These are phyloP conservation scores for Rhodamnia rubescens DNA, from an alignment of 345 rosid species.

Conservation along the genomic window DNA sequence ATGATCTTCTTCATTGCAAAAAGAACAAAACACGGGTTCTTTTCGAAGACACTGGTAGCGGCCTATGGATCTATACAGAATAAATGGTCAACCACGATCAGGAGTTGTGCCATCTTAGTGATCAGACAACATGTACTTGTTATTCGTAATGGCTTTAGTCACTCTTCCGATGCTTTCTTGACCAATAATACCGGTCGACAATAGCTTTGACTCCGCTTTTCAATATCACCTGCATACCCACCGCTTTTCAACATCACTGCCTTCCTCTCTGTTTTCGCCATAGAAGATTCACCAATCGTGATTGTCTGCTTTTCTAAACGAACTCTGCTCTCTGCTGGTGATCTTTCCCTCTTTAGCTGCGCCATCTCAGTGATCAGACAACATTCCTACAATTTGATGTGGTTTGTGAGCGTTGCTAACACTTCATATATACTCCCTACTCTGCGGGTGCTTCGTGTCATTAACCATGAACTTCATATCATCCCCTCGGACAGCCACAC, in stretches of 20 bases:
- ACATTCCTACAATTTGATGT: neutral
- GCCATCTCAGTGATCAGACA: neutral
- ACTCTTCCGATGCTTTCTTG: neutral
- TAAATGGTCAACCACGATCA: neutral
- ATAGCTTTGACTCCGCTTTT: neutral
- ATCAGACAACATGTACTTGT: neutral
- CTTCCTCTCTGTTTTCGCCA: too few relatives aligned
- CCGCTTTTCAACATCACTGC: too few relatives aligned
- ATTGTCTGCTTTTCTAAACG: too few relatives aligned
- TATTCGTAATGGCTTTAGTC: neutral
- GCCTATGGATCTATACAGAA: neutral
- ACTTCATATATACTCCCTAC: constrained; percentile 6
- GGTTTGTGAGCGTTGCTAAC: constrained; percentile 3
- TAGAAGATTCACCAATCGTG: too few relatives aligned
- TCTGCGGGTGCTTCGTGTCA: constrained; percentile 17
- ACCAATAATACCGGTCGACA: neutral
- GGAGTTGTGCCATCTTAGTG: neutral
- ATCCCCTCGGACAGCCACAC: constrained; percentile 11
- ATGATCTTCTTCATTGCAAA: neutral
- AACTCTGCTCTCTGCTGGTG: too few relatives aligned
- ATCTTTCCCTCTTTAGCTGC: too few relatives aligned
- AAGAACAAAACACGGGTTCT: neutral
- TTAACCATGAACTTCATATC: constrained; percentile 14
- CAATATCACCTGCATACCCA: neutral
- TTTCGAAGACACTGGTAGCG: neutral